Percentiles rank a stretch among this genome's conserved stretches.
Evolutionary conservation across 768 basidiomycete species (phyloP).

Genomic region (Trametes punicea): DNA sequence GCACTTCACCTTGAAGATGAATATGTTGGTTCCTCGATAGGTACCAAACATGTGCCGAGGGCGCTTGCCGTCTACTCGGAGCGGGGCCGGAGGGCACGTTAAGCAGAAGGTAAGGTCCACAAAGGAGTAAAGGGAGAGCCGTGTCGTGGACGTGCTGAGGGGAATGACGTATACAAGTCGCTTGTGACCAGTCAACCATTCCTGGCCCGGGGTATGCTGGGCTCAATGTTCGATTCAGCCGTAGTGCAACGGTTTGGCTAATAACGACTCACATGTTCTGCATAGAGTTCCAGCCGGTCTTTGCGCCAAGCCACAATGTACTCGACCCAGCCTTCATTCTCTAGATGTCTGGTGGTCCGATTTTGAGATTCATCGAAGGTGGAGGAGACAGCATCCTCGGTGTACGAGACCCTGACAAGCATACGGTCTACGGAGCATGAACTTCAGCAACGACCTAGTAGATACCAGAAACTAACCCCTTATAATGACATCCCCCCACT

Average conservation of each 20-base stretch:
- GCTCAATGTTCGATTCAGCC: background rate
- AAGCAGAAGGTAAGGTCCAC: conserved; percentile 83
- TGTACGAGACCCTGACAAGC: conserved; percentile 75
- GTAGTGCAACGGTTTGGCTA: conserved; percentile 55
- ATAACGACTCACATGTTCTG: conserved; percentile 63
- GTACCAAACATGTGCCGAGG: conserved; percentile 48
- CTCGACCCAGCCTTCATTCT: conserved; percentile 71
- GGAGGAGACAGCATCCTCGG: conserved; percentile 46
- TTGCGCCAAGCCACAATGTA: conserved; percentile 84
- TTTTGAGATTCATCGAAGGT: conserved; percentile 67
- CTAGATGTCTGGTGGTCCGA: conserved; percentile 57
- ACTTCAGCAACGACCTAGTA: background rate
- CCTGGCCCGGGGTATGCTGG: conserved; percentile 63
- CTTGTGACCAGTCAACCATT: conserved; percentile 69
- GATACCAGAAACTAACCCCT: conserved; percentile 52
- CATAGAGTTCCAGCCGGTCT: conserved; percentile 77
- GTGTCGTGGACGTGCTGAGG: conserved; percentile 56
- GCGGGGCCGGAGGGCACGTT: conserved; percentile 55
- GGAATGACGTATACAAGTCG: conserved; percentile 79
- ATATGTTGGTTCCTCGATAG: conserved; percentile 76
- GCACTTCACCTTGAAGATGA: conserved; percentile 80
- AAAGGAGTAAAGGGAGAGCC: conserved; percentile 83
- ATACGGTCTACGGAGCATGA: conserved; percentile 66
- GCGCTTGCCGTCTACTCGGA: conserved; percentile 38
- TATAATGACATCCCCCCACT: conserved; percentile 59